Conservation (phyloP, 192 early-diverging fungal species). For the Umbelopsis vinacea region DNA sequence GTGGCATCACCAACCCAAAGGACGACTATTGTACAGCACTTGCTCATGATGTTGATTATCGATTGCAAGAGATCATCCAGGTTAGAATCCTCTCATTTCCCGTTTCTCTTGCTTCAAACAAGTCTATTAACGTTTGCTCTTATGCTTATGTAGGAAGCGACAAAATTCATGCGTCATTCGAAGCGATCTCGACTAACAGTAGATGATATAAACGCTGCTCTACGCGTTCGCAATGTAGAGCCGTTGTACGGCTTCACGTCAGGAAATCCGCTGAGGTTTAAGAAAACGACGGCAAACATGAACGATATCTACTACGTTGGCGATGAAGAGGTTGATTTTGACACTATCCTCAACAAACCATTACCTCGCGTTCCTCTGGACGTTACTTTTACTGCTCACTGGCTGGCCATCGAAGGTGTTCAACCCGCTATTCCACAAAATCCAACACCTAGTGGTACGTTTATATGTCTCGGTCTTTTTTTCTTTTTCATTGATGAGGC, state of each 20-base stretch:
- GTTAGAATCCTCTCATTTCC: slow-evolving; percentile 37
- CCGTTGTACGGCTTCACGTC: slow-evolving; percentile 91
- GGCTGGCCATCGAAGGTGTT: slow-evolving; percentile 99
- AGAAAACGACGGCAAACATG: slow-evolving; percentile 63
- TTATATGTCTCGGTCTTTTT: not conserved
- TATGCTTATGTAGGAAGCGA: slow-evolving; percentile 69
- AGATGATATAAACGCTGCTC: slow-evolving; percentile 89
- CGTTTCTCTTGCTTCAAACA: not conserved
- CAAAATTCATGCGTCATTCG: slow-evolving; percentile 97
- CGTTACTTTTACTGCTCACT: slow-evolving; percentile 89
- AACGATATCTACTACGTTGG: slow-evolving; percentile 88
- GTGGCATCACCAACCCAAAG: slow-evolving; percentile 82
- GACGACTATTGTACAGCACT: slow-evolving; percentile 85
- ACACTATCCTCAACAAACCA: slow-evolving; percentile 81
- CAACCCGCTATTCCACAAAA: slow-evolving; percentile 98
- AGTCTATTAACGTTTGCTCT: not conserved
- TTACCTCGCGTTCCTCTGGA: slow-evolving; percentile 92
- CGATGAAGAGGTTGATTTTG: slow-evolving; percentile 94
- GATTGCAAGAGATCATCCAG: slow-evolving; percentile 89
- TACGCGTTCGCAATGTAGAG: slow-evolving; percentile 92
- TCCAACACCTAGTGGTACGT: slow-evolving; percentile 70
- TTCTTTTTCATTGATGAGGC: not conserved
- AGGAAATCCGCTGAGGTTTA: slow-evolving; percentile 70
- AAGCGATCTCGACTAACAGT: slow-evolving; percentile 80
- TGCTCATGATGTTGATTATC: slow-evolving; percentile 93